These are phyloP conservation scores for Fusarium sp. DNA, from an alignment of 2,329 filamentous ascomycete species.

Conservation along the genomic window DNA sequence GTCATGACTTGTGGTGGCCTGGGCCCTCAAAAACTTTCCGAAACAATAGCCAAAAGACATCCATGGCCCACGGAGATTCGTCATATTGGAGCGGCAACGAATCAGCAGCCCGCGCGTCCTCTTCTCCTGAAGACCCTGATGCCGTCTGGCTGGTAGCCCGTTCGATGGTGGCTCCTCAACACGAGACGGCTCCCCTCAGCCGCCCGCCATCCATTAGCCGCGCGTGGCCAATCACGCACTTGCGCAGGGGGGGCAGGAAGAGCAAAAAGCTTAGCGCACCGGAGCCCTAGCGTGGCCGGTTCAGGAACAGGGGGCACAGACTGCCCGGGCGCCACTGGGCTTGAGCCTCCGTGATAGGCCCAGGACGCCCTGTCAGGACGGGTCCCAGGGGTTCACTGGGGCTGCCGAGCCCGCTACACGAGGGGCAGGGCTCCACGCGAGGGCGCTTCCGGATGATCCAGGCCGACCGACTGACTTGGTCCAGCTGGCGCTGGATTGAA, in stretches of 20 bases:
- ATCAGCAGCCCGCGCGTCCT: conserved; percentile 4
- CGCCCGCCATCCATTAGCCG: conserved; percentile 8
- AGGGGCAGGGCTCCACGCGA: background rate
- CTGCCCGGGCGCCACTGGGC: background rate
- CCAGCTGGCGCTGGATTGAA: conserved; percentile 15
- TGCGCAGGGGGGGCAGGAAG: conserved; percentile 6
- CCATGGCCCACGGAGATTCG: background rate
- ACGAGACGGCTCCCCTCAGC: conserved; percentile 19
- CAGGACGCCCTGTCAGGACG: background rate
- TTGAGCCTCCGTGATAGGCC: background rate
- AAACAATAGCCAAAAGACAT: conserved; percentile 25
- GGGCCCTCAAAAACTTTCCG: conserved; percentile 30
- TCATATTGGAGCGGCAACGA: background rate
- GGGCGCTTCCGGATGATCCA: conserved; percentile 24
- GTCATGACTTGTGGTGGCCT: background rate
- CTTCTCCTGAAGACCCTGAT: conserved; percentile 20
- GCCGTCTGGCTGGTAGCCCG: conserved; percentile 20
- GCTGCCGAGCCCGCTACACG: too few species aligned
- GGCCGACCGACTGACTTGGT: background rate
- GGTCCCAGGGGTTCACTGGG: conserved; percentile 20
- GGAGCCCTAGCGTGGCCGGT: too few species aligned
- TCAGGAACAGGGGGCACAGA: too few species aligned
- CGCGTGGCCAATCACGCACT: conserved; percentile 24
- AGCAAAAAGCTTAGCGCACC: conserved; percentile 32
- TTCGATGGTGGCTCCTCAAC: conserved; percentile 19